Evolutionary conservation across 768 basidiomycete species (phyloP).

Genomic region (Leccinum fibrillosum): DNA sequence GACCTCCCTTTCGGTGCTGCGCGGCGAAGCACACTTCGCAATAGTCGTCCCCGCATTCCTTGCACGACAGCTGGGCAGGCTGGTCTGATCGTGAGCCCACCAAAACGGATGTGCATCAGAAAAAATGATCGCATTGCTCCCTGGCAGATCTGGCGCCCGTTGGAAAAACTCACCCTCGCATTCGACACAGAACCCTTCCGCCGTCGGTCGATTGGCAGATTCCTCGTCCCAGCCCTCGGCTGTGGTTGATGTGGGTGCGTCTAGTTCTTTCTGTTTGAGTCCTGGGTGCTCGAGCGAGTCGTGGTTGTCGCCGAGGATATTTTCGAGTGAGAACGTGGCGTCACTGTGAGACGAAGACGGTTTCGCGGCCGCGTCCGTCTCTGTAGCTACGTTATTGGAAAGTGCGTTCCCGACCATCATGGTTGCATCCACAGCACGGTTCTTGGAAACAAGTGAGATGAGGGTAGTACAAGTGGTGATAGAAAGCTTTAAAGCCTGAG

Average conservation of each 20-base stretch:
- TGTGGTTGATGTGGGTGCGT: conserved; percentile 30
- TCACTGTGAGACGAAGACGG: conserved; percentile 5
- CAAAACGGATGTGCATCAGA: not conserved
- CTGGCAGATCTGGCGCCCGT: not conserved
- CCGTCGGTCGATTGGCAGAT: conserved; percentile 38
- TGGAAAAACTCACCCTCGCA: conserved; percentile 67
- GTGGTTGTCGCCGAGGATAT: conserved; percentile 64
- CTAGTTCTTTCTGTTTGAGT: conserved; percentile 31
- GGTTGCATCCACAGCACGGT: conserved; percentile 8
- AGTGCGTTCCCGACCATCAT: conserved; percentile 22
- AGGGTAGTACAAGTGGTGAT: conserved; percentile 11
- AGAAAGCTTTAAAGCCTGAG: conserved; percentile 4
- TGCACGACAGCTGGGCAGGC: conserved; percentile 72
- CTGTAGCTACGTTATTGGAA: conserved; percentile 12
- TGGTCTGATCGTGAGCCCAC: conserved; percentile 53
- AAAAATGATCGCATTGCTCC: not conserved
- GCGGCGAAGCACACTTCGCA: conserved; percentile 87
- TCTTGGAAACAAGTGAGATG: not conserved
- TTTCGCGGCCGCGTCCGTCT: conserved; percentile 11
- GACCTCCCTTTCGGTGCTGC: conserved; percentile 78
- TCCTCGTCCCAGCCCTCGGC: conserved; percentile 71
- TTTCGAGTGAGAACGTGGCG: conserved; percentile 56
- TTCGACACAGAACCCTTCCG: conserved; percentile 75
- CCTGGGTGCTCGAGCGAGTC: conserved; percentile 57
- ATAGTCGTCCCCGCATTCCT: conserved; percentile 67